A percentile compares a stretch with the other conserved stretches of the same genome.
phyloP scores from a whole-genome alignment of 176 grass and related monocot genomes.

The Aegilops bicornis region DNA sequence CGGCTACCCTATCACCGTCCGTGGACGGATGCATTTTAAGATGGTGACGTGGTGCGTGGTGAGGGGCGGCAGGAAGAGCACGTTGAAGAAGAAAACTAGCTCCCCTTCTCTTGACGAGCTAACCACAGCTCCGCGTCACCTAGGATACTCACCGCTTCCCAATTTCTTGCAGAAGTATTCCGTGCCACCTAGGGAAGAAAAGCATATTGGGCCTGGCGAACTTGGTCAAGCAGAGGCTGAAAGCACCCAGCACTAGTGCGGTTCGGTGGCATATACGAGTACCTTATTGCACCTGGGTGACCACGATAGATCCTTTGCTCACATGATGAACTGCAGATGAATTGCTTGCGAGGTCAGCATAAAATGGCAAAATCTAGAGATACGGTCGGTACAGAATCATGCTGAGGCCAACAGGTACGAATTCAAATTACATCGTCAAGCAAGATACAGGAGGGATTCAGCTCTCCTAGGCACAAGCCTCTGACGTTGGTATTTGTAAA shows the following conservation, averaged over 20 bases:
- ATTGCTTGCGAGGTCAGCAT: not conserved
- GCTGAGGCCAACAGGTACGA: not conserved
- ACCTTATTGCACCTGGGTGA: not conserved
- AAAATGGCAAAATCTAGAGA: not conserved
- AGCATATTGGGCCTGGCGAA: not conserved
- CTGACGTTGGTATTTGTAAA: slow-evolving; percentile 17
- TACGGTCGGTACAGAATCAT: not conserved
- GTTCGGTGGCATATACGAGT: slow-evolving; percentile 3
- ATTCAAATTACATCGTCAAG: not conserved
- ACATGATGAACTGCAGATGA: not conserved
- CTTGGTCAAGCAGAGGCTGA: not conserved
- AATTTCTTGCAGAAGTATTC: too few relatives aligned
- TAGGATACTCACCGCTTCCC: too few relatives aligned
- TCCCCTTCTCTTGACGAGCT: too few relatives aligned
- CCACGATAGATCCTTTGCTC: not conserved
- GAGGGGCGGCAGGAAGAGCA: too few relatives aligned
- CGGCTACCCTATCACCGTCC: too few relatives aligned
- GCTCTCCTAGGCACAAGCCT: not conserved
- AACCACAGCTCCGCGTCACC: too few relatives aligned
- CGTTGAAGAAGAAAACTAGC: too few relatives aligned
- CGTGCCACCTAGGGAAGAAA: not conserved
- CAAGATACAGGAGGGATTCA: not conserved
- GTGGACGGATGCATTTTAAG: too few relatives aligned
- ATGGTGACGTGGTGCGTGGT: too few relatives aligned
- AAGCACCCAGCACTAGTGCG: not conserved